phyloP scores from a whole-genome alignment of 75 land plant species.

The Chamaecyparis obtusa region DNA sequence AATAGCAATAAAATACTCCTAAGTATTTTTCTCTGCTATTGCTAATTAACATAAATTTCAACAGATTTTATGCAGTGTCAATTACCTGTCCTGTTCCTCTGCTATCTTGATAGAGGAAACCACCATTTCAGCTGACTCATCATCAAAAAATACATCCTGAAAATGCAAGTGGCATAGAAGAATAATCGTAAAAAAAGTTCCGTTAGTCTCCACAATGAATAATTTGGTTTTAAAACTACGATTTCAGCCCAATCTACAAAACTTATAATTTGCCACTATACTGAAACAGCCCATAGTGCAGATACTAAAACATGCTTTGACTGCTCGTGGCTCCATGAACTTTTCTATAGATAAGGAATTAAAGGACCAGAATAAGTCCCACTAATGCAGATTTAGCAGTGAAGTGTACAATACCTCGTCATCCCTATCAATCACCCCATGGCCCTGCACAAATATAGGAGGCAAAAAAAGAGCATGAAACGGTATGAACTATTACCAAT shows the following conservation, averaged over 20 bases:
- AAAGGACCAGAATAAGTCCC: neutral
- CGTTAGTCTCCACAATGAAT: neutral
- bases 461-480: neutral
- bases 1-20: neutral
- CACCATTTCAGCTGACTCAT: conserved; percentile 97
- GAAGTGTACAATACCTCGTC: conserved; percentile 67
- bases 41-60: neutral
- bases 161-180: neutral
- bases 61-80: neutral
- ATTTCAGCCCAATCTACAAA: neutral
- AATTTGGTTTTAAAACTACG: neutral
- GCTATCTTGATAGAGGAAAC: conserved; percentile 91
- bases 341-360: neutral
- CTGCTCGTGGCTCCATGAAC: too few species aligned
- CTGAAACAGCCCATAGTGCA: neutral
- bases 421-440: conserved; percentile 84
- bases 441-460: conserved; percentile 40
- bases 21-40: neutral
- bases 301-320: neutral
- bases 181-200: neutral
- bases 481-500: neutral
- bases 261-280: neutral
- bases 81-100: conserved; percentile 90
- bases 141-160: conserved; percentile 99
- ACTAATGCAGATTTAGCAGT: neutral